phyloP scores from a whole-genome alignment of 2,329 filamentous ascomycete genomes.

The Fusarium coffeatum region DNA sequence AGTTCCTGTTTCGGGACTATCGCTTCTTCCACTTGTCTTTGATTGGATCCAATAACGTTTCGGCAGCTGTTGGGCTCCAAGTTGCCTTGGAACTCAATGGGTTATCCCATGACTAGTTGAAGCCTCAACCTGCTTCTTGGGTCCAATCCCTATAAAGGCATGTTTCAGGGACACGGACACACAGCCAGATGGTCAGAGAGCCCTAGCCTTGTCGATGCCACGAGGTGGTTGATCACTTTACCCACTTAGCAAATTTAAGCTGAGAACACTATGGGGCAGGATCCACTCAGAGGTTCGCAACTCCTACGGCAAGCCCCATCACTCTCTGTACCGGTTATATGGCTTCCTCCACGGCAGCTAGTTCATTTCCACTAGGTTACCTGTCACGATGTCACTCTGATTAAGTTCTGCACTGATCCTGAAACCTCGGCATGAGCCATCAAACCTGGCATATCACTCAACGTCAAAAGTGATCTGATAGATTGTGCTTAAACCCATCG shows the following conservation, averaged over 20 bases:
- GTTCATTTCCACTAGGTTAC: conserved; percentile 7
- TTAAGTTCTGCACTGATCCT: conserved; percentile 8
- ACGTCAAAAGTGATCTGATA: conserved; percentile 14
- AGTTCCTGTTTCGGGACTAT: conserved; percentile 43
- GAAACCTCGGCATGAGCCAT: conserved; percentile 1
- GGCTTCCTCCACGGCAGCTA: conserved; percentile 17
- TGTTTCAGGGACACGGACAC: conserved; percentile 18
- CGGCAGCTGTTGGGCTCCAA: conserved; percentile 8
- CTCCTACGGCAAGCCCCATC: conserved; percentile 13
- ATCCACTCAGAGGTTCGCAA: conserved; percentile 16
- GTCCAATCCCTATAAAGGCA: conserved; percentile 6
- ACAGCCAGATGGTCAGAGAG: conserved; percentile 11
- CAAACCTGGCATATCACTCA: conserved; percentile 4
- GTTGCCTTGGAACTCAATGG: not conserved
- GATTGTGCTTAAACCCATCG: not conserved
- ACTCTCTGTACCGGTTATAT: conserved; percentile 5
- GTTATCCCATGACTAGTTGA: conserved; percentile 6
- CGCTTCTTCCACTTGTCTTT: conserved; percentile 14
- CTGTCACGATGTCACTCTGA: conserved; percentile 10
- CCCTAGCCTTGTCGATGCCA: conserved; percentile 33
- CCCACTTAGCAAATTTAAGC: conserved; percentile 29
- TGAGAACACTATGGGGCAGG: conserved; percentile 26
- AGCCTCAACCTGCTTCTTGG: conserved; percentile 11
- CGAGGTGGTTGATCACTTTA: conserved; percentile 38
- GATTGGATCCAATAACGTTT: conserved; percentile 32